A percentile compares a stretch with the other conserved stretches of the same genome.
Conservation (phyloP, 208 protist genomes). For the Paratrypanosoma confusum region DNA sequence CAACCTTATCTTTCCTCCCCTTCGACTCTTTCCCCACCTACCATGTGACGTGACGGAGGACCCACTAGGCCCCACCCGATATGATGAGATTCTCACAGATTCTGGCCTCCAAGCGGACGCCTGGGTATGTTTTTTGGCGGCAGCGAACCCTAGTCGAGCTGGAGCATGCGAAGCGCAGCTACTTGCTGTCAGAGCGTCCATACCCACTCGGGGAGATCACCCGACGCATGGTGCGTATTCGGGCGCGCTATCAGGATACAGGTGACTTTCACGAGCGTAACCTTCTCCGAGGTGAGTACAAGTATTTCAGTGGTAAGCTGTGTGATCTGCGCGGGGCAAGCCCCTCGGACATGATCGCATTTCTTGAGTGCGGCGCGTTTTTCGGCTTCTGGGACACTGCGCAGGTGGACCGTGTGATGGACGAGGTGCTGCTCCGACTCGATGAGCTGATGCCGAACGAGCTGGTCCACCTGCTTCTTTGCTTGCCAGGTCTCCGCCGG, state of each 20-base stretch:
- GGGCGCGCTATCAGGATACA: slow-evolving; percentile 61
- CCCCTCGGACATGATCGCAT: slow-evolving; percentile 57
- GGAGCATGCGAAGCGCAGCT: slow-evolving; percentile 65
- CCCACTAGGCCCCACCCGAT: too few species aligned
- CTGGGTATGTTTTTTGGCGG: slow-evolving; percentile 87
- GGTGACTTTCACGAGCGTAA: slow-evolving; percentile 71
- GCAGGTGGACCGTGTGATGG: slow-evolving; percentile 60
- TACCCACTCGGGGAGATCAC: slow-evolving; percentile 72
- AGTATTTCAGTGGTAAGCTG: slow-evolving; percentile 88
- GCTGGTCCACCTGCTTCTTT: slow-evolving; percentile 48
- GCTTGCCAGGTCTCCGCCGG: slow-evolving; percentile 57
- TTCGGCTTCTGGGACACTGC: slow-evolving; percentile 85
- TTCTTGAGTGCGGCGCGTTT: slow-evolving; percentile 66
- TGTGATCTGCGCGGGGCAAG: slow-evolving; percentile 62
- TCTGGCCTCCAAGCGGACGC: slow-evolving; percentile 57
- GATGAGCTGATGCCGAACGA: slow-evolving; percentile 38
- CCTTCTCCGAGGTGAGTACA: slow-evolving; percentile 87
- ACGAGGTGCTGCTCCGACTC: slow-evolving; percentile 45
- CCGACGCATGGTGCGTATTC: slow-evolving; percentile 72
- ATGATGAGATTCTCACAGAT: too few species aligned
- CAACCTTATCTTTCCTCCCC: too few species aligned
- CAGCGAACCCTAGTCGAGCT: slow-evolving; percentile 65
- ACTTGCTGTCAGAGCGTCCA: slow-evolving; percentile 55
- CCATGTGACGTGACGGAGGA: too few species aligned
- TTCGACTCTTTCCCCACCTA: too few species aligned